These are phyloP conservation scores for Pochonia chlamydosporia DNA, from an alignment of 2,329 filamentous ascomycete species.

Conservation along the genomic window DNA sequence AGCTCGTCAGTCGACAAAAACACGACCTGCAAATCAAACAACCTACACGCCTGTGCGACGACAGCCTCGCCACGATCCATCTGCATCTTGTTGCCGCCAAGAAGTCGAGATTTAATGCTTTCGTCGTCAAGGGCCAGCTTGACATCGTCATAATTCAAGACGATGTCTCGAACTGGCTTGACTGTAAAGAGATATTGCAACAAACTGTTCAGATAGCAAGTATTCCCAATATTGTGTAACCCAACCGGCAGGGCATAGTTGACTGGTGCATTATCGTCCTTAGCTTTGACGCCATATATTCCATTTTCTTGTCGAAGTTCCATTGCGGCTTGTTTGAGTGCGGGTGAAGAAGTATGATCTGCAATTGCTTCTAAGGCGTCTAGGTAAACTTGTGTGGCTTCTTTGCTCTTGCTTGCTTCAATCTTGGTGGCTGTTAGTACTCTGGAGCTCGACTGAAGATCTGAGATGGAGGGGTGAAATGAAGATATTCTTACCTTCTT, in stretches of 20 bases:
- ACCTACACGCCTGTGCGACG: conserved; percentile 69
- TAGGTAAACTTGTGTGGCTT: conserved; percentile 24
- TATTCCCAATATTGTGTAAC: conserved; percentile 90
- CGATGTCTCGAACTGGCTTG: conserved; percentile 71
- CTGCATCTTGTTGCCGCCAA: conserved; percentile 59
- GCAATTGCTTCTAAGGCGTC: conserved; percentile 30
- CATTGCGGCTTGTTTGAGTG: conserved; percentile 19
- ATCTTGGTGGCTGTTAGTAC: conserved; percentile 16
- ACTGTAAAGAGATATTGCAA: conserved; percentile 94
- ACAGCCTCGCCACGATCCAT: conserved; percentile 52
- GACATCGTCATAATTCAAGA: conserved; percentile 68
- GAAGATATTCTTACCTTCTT: conserved; percentile 19
- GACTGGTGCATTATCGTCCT: conserved; percentile 11
- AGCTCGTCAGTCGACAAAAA: conserved; percentile 6
- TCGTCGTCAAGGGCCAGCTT: conserved; percentile 62
- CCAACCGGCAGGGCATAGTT: conserved; percentile 68
- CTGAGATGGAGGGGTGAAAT: neutral
- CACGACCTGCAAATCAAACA: neutral
- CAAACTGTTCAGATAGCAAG: conserved; percentile 95
- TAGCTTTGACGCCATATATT: conserved; percentile 9
- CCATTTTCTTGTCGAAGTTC: conserved; percentile 16
- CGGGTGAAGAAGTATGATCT: conserved; percentile 18
- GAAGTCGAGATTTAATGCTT: conserved; percentile 58
- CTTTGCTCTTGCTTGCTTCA: conserved; percentile 18
- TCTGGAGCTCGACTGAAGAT: neutral